A percentile compares a stretch with the other conserved stretches of the same genome.
phyloP scores from a whole-genome alignment of 306 rosid genomes.

The Malus orientalis region DNA sequence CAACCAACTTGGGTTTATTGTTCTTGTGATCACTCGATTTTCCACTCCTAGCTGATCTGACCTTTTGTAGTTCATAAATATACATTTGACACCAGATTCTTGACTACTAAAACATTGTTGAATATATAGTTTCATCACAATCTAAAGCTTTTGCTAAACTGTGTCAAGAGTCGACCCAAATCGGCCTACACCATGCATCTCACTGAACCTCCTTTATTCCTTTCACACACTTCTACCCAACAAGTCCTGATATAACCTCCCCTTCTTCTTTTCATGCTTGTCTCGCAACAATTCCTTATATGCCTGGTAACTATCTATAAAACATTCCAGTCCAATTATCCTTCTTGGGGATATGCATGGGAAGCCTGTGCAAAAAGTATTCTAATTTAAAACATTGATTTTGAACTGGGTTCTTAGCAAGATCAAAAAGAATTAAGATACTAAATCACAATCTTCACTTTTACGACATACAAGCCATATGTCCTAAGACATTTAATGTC shows the following conservation, averaged over 20 bases:
- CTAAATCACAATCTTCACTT: neutral
- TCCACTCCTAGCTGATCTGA: neutral
- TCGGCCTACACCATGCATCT: neutral
- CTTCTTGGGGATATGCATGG: neutral
- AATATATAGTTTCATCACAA: neutral
- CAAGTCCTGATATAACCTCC: neutral
- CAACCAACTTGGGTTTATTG: neutral
- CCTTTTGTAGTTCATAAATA: no score
- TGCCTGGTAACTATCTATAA: neutral
- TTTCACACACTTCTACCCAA: neutral
- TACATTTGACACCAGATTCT: neutral
- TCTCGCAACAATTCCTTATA: neutral
- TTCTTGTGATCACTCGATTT: neutral
- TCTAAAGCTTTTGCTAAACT: neutral
- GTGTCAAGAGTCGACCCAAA: neutral
- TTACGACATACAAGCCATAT: neutral
- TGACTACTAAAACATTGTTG: neutral
- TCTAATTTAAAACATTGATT: neutral
- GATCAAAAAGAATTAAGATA: neutral
- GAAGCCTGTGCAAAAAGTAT: neutral
- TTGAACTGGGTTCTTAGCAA: neutral
- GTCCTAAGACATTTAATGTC: neutral
- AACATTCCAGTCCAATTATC: neutral
- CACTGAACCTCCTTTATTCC: neutral
- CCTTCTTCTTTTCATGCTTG: neutral